Evolutionary conservation across 495 filamentous ascomycete genomes (phyloP), one percentile per base, ranked within the genome.

Genomic region (Daldinia caldariorum): DNA sequence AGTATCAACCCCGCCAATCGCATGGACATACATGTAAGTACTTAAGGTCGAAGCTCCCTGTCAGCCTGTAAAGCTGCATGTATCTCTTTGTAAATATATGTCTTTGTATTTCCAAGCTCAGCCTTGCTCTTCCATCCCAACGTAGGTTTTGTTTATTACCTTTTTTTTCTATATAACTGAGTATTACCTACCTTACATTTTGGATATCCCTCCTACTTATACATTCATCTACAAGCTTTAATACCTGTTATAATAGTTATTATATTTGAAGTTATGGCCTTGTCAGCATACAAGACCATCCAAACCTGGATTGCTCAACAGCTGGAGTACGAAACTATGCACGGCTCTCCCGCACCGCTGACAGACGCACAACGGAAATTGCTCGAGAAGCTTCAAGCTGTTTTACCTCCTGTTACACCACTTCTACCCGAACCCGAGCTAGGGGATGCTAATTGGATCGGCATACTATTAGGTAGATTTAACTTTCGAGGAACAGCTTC

Each of bases 231-330:
- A 47, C 43, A 43, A 26, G 26, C 26, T 26, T 26, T 26, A 26
- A 26, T 26, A 26, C 1, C 3, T 26, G 3, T 3, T 14, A 43
- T 43, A n/a, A n/a, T 13, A 12, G 39, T 18, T 43, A 29, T 10
- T 16, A n/a, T 16, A 8, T n/a, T 3, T 18, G 6, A 9, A 55
- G 26, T 29, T 50, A 72, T 72, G 69, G 67, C 43, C 31, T 75
- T 59, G 7, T 50, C 62, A 16, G 32, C 76, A 32, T 79, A 75
- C 53, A 49, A 67, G 18, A 60, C 68, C 22, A 68, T 84, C 61
- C 75, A 76, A 39, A 73, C 61, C 22, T 83, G 80, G 79, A 72
- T 83, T 58, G 66, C 59, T 14, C 57, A 74, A 45, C 78, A 80
- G 26, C 73, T 78, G 39, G 56, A 61, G 0, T 68, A 70, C 32